Percentiles rank a stretch among this genome's conserved stretches.
phyloP scores from a whole-genome alignment of 2,329 filamentous ascomycete genomes.

The Aspergillus pseudoviridinutans region DNA sequence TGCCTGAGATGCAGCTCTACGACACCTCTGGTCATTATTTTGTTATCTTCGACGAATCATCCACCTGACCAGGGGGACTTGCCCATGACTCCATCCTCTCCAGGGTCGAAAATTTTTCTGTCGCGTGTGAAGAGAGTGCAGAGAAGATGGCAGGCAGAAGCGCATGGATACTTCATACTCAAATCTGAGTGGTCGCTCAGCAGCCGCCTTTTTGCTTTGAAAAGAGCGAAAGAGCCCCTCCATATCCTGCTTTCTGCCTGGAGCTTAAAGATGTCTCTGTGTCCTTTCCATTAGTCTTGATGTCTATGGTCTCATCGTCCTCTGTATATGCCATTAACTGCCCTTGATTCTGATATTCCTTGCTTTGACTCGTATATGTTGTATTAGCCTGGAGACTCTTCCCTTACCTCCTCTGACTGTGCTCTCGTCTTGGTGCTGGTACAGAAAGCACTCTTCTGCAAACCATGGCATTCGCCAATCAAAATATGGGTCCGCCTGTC shows the following conservation, averaged over 20 bases:
- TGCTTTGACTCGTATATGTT: neutral
- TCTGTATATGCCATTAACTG: neutral
- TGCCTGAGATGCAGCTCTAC: neutral
- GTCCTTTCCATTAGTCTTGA: neutral
- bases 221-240: constrained; percentile 5
- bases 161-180: constrained; percentile 5
- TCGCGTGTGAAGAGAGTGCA: constrained; percentile 1
- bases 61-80: neutral
- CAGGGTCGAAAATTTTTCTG: constrained; percentile 3
- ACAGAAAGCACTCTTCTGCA: neutral
- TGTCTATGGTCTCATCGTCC: neutral
- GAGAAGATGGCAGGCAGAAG: constrained; percentile 8
- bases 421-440: neutral
- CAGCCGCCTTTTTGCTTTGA: constrained; percentile 3
- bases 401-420: neutral
- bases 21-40: constrained; percentile 3
- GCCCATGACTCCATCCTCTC: neutral
- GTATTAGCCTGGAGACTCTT: neutral
- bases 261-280: constrained; percentile 6
- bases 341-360: neutral
- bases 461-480: constrained; percentile 16
- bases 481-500: constrained; percentile 15
- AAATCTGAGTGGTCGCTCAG: constrained; percentile 5
- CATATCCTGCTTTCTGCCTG: neutral
- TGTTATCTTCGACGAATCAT: neutral